Evolutionary conservation across 768 basidiomycete genomes (phyloP).

Genomic region (Auriscalpium vulgare): DNA sequence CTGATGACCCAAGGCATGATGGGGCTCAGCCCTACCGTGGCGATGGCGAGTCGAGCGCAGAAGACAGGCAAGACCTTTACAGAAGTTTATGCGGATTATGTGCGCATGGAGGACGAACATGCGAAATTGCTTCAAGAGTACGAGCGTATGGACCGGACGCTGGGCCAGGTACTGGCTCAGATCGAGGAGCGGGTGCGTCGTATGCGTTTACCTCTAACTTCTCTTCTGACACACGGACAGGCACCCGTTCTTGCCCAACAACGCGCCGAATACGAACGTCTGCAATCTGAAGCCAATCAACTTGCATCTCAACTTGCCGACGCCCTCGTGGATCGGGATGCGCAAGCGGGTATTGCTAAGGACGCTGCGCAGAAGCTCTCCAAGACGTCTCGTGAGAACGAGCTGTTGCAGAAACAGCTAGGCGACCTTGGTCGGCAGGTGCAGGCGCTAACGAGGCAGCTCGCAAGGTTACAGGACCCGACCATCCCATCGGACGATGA

Average conservation of each 20-base stretch:
- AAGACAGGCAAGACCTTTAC: constrained; percentile 86
- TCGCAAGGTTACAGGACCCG: constrained; percentile 78
- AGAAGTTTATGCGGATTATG: constrained; percentile 87
- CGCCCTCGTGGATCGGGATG: constrained; percentile 70
- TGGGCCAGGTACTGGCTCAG: constrained; percentile 75
- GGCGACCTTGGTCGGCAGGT: constrained; percentile 45
- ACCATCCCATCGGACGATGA: constrained; percentile 69
- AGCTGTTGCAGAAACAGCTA: constrained; percentile 7
- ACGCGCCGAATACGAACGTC: constrained; percentile 78
- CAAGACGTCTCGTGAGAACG: constrained; percentile 9
- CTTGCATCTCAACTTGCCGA: constrained; percentile 74
- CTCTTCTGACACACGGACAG: constrained; percentile 31
- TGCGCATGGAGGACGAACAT: constrained; percentile 77
- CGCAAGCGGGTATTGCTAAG: constrained; percentile 42
- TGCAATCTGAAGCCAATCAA: constrained; percentile 71
- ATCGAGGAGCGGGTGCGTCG: constrained; percentile 79
- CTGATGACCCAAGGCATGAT: constrained; percentile 47
- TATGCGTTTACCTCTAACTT: constrained; percentile 1
- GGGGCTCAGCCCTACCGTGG: constrained; percentile 80
- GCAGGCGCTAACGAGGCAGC: constrained; percentile 66
- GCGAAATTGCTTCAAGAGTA: constrained; percentile 74
- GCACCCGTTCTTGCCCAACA: constrained; percentile 89
- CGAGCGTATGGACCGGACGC: constrained; percentile 73
- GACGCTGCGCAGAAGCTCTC: constrained; percentile 32
- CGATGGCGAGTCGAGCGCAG: constrained; percentile 76